phyloP scores from a whole-genome alignment of 2,329 filamentous ascomycete genomes.

The Akanthomyces dipterigenus region DNA sequence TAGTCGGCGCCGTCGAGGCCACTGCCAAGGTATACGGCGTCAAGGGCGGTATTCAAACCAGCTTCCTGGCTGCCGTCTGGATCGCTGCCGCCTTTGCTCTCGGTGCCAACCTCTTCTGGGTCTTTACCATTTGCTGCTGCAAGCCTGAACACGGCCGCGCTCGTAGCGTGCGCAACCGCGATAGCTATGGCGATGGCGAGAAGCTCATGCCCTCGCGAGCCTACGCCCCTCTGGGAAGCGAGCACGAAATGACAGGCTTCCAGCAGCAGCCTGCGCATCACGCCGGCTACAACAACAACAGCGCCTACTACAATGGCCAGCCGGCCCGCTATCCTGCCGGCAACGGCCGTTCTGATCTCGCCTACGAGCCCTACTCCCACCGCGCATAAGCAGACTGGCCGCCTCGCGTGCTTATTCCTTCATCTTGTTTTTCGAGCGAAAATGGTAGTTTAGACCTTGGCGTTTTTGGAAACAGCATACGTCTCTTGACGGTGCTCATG shows the following conservation, averaged over 20 bases:
- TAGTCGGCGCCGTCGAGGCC: conserved; percentile 60
- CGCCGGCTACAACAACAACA: conserved; percentile 10
- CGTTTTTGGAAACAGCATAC: conserved; percentile 5
- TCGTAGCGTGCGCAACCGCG: conserved; percentile 26
- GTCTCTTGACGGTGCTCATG: conserved; percentile 4
- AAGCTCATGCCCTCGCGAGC: conserved; percentile 39
- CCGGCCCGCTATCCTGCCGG: conserved; percentile 34
- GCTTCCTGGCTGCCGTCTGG: conserved; percentile 70
- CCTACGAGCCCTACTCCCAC: conserved; percentile 60
- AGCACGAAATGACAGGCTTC: conserved; percentile 31
- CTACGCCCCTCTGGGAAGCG: conserved; percentile 30
- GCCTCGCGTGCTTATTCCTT: neutral
- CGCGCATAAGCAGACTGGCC: conserved; percentile 33
- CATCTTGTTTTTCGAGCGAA: neutral
- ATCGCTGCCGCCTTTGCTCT: conserved; percentile 71
- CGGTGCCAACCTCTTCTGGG: conserved; percentile 79
- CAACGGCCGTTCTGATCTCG: conserved; percentile 41
- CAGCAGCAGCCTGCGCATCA: conserved; percentile 28
- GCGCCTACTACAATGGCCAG: conserved; percentile 15
- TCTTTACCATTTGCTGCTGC: conserved; percentile 88
- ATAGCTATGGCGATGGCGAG: conserved; percentile 36
- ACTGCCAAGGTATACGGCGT: conserved; percentile 67
- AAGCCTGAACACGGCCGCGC: conserved; percentile 38
- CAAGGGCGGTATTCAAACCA: conserved; percentile 55
- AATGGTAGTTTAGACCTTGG: conserved; percentile 1